Conservation (phyloP, 2,329 filamentous ascomycete species). For the Penicillium sp. region DNA sequence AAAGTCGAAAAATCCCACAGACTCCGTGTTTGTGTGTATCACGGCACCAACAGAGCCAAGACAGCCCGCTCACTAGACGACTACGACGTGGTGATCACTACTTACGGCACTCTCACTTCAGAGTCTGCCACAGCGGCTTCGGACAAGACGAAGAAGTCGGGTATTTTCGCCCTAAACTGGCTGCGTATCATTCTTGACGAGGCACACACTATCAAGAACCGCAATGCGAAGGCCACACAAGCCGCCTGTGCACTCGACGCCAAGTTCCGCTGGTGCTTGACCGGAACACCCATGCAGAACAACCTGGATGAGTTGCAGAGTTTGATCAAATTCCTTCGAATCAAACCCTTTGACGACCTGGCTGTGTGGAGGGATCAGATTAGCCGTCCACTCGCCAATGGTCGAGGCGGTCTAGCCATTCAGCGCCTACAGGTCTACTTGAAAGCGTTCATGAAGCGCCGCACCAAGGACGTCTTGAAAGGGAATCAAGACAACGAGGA, state of each 20-base stretch:
- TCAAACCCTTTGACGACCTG: constrained; percentile 85
- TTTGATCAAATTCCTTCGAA: constrained; percentile 85
- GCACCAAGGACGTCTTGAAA: constrained; percentile 95
- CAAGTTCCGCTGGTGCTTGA: constrained; percentile 93
- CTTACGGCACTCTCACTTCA: constrained; percentile 91
- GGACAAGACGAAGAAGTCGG: constrained; percentile 65
- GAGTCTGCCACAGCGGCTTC: constrained; percentile 67
- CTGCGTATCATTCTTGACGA: constrained; percentile 94
- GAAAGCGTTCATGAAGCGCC: constrained; percentile 96
- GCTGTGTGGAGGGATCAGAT: constrained; percentile 89
- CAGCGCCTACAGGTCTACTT: constrained; percentile 79
- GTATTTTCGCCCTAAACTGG: constrained; percentile 90
- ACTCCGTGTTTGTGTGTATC: constrained; percentile 83
- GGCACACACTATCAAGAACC: constrained; percentile 97
- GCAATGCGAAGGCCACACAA: constrained; percentile 91
- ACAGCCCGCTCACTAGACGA: constrained; percentile 70
- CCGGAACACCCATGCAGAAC: constrained; percentile 96
- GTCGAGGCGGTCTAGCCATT: constrained; percentile 85
- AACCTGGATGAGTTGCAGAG: constrained; percentile 96
- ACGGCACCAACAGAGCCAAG: constrained; percentile 83
- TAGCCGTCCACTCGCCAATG: constrained; percentile 82
- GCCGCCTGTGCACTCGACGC: constrained; percentile 81
- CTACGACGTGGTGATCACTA: constrained; percentile 96
- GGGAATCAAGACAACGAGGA: constrained; percentile 76
- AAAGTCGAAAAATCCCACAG: constrained; percentile 69